Evolutionary conservation across 1,284 basidiomycete genomes (phyloP).

Genomic region (Blastosporella zonata): DNA sequence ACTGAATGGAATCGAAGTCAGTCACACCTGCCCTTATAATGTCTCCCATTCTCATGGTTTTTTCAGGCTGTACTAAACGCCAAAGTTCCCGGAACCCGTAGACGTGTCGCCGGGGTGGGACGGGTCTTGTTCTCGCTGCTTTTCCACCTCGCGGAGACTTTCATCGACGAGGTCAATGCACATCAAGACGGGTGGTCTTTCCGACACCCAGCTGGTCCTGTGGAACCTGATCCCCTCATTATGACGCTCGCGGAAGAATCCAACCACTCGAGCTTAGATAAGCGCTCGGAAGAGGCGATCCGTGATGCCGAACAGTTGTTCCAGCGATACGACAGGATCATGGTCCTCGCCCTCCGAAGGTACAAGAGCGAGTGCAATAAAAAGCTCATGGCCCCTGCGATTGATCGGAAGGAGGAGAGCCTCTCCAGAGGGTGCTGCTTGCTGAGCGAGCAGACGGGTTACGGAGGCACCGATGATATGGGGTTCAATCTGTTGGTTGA

Average conservation of each 20-base stretch:
- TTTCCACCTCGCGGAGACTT: slow-evolving; percentile 37
- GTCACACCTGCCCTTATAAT: slow-evolving; percentile 8
- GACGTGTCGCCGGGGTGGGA: slow-evolving; percentile 33
- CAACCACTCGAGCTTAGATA: slow-evolving; percentile 36
- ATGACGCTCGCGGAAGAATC: slow-evolving; percentile 41
- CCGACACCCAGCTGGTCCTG: slow-evolving; percentile 22
- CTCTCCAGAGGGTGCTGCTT: slow-evolving; percentile 36
- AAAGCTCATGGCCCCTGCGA: slow-evolving; percentile 28
- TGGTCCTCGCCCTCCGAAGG: slow-evolving; percentile 31
- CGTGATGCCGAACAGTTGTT: slow-evolving; percentile 31
- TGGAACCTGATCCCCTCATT: slow-evolving; percentile 30
- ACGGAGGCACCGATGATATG: slow-evolving; percentile 36
- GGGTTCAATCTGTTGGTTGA: slow-evolving; percentile 33
- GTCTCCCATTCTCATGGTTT: slow-evolving; percentile 2
- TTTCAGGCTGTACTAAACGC: slow-evolving; percentile 31
- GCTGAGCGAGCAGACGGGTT: slow-evolving; percentile 42
- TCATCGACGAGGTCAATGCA: slow-evolving; percentile 38
- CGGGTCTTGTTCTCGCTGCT: slow-evolving; percentile 35
- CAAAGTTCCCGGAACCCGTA: slow-evolving; percentile 32
- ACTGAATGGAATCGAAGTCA: slow-evolving; percentile 33
- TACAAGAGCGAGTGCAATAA: slow-evolving; percentile 38
- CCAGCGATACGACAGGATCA: slow-evolving; percentile 31
- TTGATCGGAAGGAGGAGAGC: slow-evolving; percentile 33
- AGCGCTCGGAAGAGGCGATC: slow-evolving; percentile 34
- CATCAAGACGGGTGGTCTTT: slow-evolving; percentile 39